Base-by-base conservation (phyloP, 768 basidiomycete species). In the Pholiota conissans region DNA sequence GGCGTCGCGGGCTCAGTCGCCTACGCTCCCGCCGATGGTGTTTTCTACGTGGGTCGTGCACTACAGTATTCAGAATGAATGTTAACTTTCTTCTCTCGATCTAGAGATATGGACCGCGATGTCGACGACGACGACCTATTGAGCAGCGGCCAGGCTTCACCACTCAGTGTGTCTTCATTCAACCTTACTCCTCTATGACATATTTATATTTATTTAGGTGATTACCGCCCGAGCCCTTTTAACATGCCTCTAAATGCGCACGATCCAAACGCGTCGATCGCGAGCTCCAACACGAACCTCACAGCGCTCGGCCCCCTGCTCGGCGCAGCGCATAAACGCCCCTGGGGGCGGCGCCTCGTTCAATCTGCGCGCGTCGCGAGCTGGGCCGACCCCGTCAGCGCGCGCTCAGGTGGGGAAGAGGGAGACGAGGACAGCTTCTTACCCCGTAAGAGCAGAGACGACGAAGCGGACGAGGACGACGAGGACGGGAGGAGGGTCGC, bases 71-170 rank as follows among this genome's bases (percentile, higher is more conserved):
- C 18, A 46, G 3, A 20, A 20, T 46, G 20, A 46, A 22, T 27
- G 26, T n/a, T 27, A 16, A 30, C 29, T 14, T 49, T 9, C 24
- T 20, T 16, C 10, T 8, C 47, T 9, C 20, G 45, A 16, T 40
- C 50, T 27, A 53, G 59, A 1, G 62, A 65, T 13, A 63, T 50
- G 4, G 65, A 63, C 27, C 55, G 66, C 47, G 73, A 76, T 30
- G 58, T 61, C 40, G 77, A 74, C 7, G 87, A 89, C 18, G 88
- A 88, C 13, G 85, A 88, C 13, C 71, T 86, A n/a, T 70, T 88
- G 49, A 91, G 90, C 68, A 91, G 90, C 64, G 89, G 89, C 0
- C 90, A 90, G 65, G 83, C 79, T 1, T 93, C 90, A 24, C 89
- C 90, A 5, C 73, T 82, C 59, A 85, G 89, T 87, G 68, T 64